These are phyloP conservation scores for Teratosphaeria gauchensis DNA, from an alignment of 2,329 filamentous ascomycete species.

Conservation along the genomic window DNA sequence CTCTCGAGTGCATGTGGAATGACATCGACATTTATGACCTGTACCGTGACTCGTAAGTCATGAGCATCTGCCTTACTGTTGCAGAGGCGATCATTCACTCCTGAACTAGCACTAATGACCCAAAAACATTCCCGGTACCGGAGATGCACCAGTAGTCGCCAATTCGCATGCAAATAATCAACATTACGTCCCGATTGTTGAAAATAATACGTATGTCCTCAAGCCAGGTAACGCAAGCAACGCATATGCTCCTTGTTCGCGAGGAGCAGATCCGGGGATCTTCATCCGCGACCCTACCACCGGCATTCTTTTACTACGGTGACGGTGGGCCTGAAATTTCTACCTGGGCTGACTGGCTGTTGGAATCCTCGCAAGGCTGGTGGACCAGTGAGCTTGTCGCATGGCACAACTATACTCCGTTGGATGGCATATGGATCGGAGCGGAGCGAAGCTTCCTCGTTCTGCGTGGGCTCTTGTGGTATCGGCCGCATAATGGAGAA, in stretches of 20 bases:
- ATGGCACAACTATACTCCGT: constrained; percentile 9
- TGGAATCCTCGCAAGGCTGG: constrained; percentile 11
- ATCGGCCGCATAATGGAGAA: constrained; percentile 11
- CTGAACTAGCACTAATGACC: constrained; percentile 25
- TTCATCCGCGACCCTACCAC: constrained; percentile 45
- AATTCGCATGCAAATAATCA: constrained; percentile 45
- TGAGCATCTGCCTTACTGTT: constrained; percentile 34
- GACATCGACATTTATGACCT: constrained; percentile 32
- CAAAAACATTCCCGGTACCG: constrained; percentile 41
- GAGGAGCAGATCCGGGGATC: constrained; percentile 39
- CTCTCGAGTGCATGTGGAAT: constrained; percentile 22
- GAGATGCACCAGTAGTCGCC: constrained; percentile 41
- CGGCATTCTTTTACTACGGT: constrained; percentile 32
- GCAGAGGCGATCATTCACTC: constrained; percentile 26
- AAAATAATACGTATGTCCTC: constrained; percentile 58
- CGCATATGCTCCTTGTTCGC: constrained; percentile 43
- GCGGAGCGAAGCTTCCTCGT: constrained; percentile 14
- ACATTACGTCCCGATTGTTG: constrained; percentile 53
- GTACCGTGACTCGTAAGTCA: constrained; percentile 48
- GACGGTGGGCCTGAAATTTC: constrained; percentile 13
- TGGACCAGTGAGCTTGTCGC: constrained; percentile 12
- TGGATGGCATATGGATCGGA: constrained; percentile 21
- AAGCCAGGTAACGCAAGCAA: constrained; percentile 60
- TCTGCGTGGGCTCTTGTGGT: constrained; percentile 18
- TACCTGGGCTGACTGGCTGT: constrained; percentile 14